These are phyloP conservation scores for Whalleya microplaca DNA, from an alignment of 2,329 filamentous ascomycete genomes.

Conservation along the genomic window DNA sequence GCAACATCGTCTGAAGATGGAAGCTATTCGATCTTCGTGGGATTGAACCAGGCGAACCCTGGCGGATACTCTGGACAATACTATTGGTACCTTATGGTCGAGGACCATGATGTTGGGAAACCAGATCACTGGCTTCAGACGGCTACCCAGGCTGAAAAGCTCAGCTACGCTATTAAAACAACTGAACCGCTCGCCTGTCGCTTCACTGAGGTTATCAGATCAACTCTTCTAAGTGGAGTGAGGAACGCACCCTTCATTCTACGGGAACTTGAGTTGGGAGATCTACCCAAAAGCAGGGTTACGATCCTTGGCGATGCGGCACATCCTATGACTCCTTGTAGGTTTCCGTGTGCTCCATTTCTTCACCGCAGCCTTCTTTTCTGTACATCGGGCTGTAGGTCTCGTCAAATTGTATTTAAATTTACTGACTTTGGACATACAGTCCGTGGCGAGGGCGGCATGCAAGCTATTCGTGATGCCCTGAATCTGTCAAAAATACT, in stretches of 20 bases:
- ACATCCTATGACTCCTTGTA: constrained; percentile 30
- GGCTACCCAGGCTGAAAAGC: constrained; percentile 53
- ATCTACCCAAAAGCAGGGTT: constrained; percentile 19
- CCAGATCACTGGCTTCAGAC: constrained; percentile 81
- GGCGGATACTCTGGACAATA: constrained; percentile 29
- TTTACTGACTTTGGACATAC: constrained; percentile 1
- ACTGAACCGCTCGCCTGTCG: constrained; percentile 19
- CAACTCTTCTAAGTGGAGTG: constrained; percentile 16
- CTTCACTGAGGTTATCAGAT: constrained; percentile 24
- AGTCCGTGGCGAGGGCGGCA: constrained; percentile 31
- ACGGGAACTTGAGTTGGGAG: constrained; percentile 17
- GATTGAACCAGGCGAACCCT: constrained; percentile 22
- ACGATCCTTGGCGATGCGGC: constrained; percentile 27
- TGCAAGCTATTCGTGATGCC: constrained; percentile 53
- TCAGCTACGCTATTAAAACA: constrained; percentile 43
- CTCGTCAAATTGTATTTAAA: not conserved
- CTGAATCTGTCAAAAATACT: constrained; percentile 30
- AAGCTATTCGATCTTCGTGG: constrained; percentile 25
- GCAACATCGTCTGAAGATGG: constrained; percentile 1
- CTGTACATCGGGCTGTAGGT: not conserved
- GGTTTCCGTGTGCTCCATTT: not conserved
- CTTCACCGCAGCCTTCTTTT: not conserved
- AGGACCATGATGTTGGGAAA: constrained; percentile 70
- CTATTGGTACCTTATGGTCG: constrained; percentile 27
- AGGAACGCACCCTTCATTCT: constrained; percentile 8